phyloP scores from a whole-genome alignment of 345 rosid genomes.

The Sisymbrium altissimum region DNA sequence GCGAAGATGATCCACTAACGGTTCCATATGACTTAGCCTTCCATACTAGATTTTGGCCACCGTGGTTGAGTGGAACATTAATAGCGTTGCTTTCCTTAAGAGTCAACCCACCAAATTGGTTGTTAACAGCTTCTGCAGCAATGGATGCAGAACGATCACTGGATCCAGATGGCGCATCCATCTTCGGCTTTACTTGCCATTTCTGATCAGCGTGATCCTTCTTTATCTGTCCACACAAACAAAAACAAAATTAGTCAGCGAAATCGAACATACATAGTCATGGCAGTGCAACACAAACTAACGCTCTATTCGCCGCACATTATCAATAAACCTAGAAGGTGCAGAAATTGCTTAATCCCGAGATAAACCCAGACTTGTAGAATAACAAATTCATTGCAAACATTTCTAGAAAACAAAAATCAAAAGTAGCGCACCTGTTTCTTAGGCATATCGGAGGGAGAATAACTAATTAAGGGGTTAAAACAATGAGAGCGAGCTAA shows the following conservation, averaged over 20 bases:
- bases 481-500: constrained; percentile 31
- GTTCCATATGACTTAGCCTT: constrained; percentile 60
- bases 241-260: neutral
- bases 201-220: constrained; percentile 28
- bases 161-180: constrained; percentile 28
- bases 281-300: neutral
- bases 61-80: constrained; percentile 27
- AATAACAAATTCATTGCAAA: neutral
- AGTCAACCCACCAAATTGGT: constrained; percentile 46
- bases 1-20: constrained; percentile 37
- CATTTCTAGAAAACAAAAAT: too few species aligned
- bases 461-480: constrained; percentile 4
- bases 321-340: too few species aligned
- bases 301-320: too few species aligned
- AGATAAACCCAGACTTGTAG: neutral
- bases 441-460: constrained; percentile 34
- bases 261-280: neutral
- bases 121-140: constrained; percentile 35
- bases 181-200: constrained; percentile 35
- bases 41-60: constrained; percentile 41
- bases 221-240: constrained; percentile 36
- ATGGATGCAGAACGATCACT: constrained; percentile 20
- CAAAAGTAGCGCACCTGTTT: constrained; percentile 33
- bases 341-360: too few species aligned
- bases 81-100: constrained; percentile 35